Evolutionary conservation across 2,329 filamentous ascomycete species (phyloP).

Genomic region (Cladosporium sphaerospermum): DNA sequence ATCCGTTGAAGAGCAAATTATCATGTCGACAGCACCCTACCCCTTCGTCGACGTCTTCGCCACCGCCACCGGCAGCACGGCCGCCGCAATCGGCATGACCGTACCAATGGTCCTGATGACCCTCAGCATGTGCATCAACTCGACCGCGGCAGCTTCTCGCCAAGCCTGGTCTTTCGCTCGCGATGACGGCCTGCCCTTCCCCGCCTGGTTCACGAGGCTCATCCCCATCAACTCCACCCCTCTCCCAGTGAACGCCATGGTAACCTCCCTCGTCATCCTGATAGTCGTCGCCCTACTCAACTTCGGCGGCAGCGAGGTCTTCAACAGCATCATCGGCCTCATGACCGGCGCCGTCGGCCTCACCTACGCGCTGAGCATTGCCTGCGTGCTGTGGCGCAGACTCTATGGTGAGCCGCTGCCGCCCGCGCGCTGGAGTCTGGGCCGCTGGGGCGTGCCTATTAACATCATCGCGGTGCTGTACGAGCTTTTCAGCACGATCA

Average conservation of each 20-base stretch:
- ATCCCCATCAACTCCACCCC: conserved; percentile 20
- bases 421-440: conserved; percentile 21
- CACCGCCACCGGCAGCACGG: conserved; percentile 30
- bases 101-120: conserved; percentile 35
- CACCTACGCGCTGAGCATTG: conserved; percentile 24
- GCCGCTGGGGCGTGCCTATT: conserved; percentile 15
- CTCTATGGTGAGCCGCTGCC: conserved; percentile 21
- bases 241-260: conserved; percentile 26
- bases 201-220: conserved; percentile 18
- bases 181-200: conserved; percentile 38
- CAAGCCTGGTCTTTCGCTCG: conserved; percentile 40
- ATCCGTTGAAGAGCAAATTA: conserved; percentile 13
- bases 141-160: conserved; percentile 36
- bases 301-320: conserved; percentile 34
- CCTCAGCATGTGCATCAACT: conserved; percentile 34
- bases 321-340: conserved; percentile 39
- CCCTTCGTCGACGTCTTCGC: conserved; percentile 33
- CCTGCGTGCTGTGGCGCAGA: conserved; percentile 22
- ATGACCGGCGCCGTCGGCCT: conserved; percentile 32
- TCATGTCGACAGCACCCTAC: conserved; percentile 22
- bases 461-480: conserved; percentile 21
- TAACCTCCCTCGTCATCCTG: conserved; percentile 19
- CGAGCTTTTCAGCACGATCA: conserved; percentile 18
- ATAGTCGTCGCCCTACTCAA: conserved; percentile 28
- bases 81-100: conserved; percentile 28